Percentiles rank a stretch among this genome's conserved stretches.
These are phyloP conservation scores for Chalciporus pseudorubinellus DNA, from an alignment of 768 basidiomycete species.

Conservation along the genomic window DNA sequence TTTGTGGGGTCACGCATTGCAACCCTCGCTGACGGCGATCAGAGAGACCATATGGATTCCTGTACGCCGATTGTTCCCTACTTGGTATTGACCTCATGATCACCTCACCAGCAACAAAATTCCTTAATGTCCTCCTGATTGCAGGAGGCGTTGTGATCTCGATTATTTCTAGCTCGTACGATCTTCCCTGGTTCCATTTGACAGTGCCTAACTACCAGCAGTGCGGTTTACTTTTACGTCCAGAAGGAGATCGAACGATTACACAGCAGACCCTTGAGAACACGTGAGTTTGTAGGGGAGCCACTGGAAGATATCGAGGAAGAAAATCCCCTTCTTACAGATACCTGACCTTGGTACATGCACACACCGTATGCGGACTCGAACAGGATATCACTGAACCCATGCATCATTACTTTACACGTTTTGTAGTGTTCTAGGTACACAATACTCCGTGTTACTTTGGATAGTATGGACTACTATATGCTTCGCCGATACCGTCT, in stretches of 20 bases:
- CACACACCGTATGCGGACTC: not conserved
- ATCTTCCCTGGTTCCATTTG: constrained; percentile 12
- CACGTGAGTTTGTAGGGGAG: constrained; percentile 56
- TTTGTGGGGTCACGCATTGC: constrained; percentile 80
- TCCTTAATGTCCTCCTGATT: constrained; percentile 61
- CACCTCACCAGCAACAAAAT: constrained; percentile 50
- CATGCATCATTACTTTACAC: not conserved
- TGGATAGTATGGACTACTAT: constrained; percentile 6
- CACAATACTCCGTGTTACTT: not conserved
- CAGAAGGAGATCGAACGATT: constrained; percentile 58
- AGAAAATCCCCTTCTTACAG: constrained; percentile 48
- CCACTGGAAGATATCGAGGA: constrained; percentile 60
- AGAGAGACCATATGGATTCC: constrained; percentile 72
- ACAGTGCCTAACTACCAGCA: constrained; percentile 28
- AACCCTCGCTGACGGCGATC: constrained; percentile 70
- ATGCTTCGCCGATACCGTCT: constrained; percentile 1
- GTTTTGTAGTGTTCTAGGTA: too few relatives aligned
- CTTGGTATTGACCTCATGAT: constrained; percentile 8
- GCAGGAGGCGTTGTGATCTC: constrained; percentile 58
- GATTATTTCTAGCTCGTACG: constrained; percentile 65
- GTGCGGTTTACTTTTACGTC: constrained; percentile 65
- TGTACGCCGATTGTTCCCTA: constrained; percentile 39
- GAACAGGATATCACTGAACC: not conserved
- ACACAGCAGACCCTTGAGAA: constrained; percentile 45
- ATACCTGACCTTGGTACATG: not conserved